phyloP scores from a whole-genome alignment of 352 stramenopile species.

The Globisporangium carolinianum region DNA sequence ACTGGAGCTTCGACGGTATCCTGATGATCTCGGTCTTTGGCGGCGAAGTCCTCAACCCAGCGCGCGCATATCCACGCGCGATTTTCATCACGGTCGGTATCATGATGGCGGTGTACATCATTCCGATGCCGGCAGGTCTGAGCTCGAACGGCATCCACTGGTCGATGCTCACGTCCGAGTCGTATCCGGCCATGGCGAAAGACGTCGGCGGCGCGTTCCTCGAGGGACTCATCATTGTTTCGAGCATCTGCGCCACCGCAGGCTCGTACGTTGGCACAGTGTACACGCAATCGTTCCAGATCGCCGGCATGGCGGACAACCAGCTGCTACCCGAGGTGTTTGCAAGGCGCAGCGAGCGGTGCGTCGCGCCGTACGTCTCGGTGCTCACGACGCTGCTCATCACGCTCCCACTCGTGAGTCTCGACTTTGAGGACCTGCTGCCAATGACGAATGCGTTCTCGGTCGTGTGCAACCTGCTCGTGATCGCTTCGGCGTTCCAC shows the following conservation, averaged over 20 bases:
- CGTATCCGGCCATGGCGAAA: slow-evolving; percentile 64
- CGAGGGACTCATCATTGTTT: slow-evolving; percentile 63
- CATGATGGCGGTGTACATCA: slow-evolving; percentile 74
- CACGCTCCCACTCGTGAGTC: slow-evolving; percentile 31
- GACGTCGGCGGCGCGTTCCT: slow-evolving; percentile 69
- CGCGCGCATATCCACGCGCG: slow-evolving; percentile 71
- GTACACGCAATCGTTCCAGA: slow-evolving; percentile 74
- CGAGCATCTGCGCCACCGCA: slow-evolving; percentile 69
- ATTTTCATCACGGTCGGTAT: slow-evolving; percentile 56
- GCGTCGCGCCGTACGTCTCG: slow-evolving; percentile 30
- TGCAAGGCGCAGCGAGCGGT: slow-evolving; percentile 31
- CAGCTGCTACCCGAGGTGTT: slow-evolving; percentile 37
- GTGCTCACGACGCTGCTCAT: slow-evolving; percentile 26
- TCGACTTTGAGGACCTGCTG: slow-evolving; percentile 71
- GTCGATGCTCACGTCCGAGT: slow-evolving; percentile 65
- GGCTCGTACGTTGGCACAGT: slow-evolving; percentile 85
- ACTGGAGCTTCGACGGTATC: slow-evolving; percentile 95
- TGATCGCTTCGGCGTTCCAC: slow-evolving; percentile 87
- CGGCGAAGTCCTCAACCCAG: slow-evolving; percentile 85
- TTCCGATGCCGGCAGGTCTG: slow-evolving; percentile 23
- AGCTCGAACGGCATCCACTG: slow-evolving; percentile 25
- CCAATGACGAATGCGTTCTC: slow-evolving; percentile 90
- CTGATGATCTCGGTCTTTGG: slow-evolving; percentile 88
- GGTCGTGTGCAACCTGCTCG: slow-evolving; percentile 73
- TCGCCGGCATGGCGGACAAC: slow-evolving; percentile 66